These are phyloP conservation scores for Leccinum subrobustum DNA, from an alignment of 1,284 basidiomycete species.

Conservation along the genomic window DNA sequence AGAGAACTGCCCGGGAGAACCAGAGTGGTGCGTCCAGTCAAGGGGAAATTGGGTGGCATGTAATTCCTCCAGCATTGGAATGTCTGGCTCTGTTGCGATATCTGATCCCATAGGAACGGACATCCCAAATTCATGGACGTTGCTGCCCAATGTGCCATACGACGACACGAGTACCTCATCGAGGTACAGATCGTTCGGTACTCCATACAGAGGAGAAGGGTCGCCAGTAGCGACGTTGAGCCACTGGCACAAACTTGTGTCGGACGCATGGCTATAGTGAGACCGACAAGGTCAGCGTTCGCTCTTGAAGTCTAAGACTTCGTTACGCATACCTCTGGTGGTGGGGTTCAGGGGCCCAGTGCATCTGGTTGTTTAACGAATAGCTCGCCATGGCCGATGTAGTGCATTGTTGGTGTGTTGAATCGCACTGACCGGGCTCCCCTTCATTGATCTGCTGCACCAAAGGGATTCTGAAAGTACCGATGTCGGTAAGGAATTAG, in stretches of 20 bases:
- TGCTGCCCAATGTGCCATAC: neutral
- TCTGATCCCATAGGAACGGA: neutral
- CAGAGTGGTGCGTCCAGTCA: neutral
- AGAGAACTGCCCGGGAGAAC: constrained; percentile 1
- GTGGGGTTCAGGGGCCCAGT: neutral
- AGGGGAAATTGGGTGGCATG: neutral
- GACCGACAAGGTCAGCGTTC: neutral
- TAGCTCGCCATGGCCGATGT: neutral
- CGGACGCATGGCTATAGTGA: constrained; percentile 3
- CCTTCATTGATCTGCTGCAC: neutral
- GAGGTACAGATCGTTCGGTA: neutral
- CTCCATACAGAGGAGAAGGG: neutral
- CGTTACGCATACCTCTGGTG: constrained; percentile 16
- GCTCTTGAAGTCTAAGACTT: neutral
- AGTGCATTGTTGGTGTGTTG: constrained; percentile 7
- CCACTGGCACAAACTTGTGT: constrained; percentile 6
- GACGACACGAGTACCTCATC: neutral
- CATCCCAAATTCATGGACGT: neutral
- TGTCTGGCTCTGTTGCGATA: constrained; percentile 4
- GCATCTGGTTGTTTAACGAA: neutral
- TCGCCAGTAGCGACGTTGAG: neutral
- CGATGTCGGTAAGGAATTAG: constrained; percentile 4
- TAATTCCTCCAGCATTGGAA: neutral
- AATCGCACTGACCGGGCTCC: neutral
- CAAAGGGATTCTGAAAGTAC: neutral